These are phyloP conservation scores for Saturnispora serradocipensis DNA, from an alignment of 805 yeast genomes.

Conservation along the genomic window DNA sequence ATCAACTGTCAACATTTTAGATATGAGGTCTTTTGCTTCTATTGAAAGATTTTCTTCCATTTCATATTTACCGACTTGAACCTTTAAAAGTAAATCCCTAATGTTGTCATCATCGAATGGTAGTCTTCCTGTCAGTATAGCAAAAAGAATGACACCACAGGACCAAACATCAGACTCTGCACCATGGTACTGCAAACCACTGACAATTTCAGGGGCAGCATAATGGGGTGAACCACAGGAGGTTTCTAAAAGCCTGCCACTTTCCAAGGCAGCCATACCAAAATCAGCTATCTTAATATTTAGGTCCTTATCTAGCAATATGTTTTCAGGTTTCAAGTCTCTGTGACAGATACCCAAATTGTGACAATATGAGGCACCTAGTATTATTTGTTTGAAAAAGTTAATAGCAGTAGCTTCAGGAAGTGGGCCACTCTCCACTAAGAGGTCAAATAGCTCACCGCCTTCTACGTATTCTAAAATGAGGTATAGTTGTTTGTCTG, in stretches of 20 bases:
- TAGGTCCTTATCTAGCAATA: constrained; percentile 67
- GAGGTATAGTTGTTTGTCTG: constrained; percentile 70
- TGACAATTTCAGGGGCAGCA: constrained; percentile 96
- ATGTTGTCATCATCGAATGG: constrained; percentile 97
- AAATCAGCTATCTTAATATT: constrained; percentile 96
- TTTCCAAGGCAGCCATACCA: constrained; percentile 97
- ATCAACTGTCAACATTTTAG: constrained; percentile 71
- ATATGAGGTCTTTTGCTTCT: constrained; percentile 82
- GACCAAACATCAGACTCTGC: constrained; percentile 98
- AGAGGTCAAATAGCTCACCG: constrained; percentile 88
- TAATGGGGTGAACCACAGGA: constrained; percentile 98
- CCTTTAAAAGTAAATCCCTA: constrained; percentile 76
- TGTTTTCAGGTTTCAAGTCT: constrained; percentile 74
- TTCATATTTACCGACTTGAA: constrained; percentile 77
- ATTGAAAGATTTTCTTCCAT: constrained; percentile 73
- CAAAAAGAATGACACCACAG: constrained; percentile 91
- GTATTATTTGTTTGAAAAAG: constrained; percentile 67
- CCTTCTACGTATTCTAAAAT: constrained; percentile 95
- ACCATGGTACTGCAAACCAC: constrained; percentile 92
- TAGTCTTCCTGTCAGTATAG: constrained; percentile 85
- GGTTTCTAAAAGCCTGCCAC: constrained; percentile 74
- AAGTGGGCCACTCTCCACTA: constrained; percentile 80
- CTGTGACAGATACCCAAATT: constrained; percentile 64
- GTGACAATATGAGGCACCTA: constrained; percentile 61
- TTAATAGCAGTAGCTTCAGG: constrained; percentile 85